Base-by-base conservation (phyloP, 176 grass and related monocot genomes). In the Musa itinerans region DNA sequence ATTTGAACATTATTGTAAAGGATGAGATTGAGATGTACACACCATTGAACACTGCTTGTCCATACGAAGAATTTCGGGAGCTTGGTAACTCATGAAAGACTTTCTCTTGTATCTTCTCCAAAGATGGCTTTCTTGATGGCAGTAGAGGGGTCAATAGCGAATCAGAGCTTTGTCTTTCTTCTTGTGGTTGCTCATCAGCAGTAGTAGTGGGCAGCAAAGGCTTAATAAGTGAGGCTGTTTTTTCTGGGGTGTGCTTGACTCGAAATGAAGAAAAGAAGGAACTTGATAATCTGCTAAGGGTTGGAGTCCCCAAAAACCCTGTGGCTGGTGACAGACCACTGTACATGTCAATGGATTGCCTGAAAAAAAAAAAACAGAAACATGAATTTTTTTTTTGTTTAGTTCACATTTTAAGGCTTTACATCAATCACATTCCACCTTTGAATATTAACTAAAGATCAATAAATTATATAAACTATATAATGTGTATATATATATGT, bases 291-390 rank as follows among this genome's bases (percentile, higher is more conserved):
- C 87, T 85, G 83, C 87, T 90, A 27, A 92, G 83, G 8, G 83
- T 96, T 11, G 93, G 83, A 9, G 89, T 90, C 16, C 87, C 93
- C 62, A 92, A 75, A 78, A 92, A 92, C 50, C 89, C 85, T 26
- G 92, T 86, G 17, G 74, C 89, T 29, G 92, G 92, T 1, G 92
- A 82, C 63, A 96, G 81, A 59, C 83, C 87, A 50, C 83, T 89
- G 27, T 87, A 83, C 66, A 90, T 97, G 87, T 97, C 86, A 10
- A 97, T 97, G 6, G 90, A 97, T 76, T 97, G 90, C 87, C 93
- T 97, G 87, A 17, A 80, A 70, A 64, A 13, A 63, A 63, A 52
- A 25, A 27, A 50, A 54, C 7, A 64, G 13, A 58, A 58, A 16
- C 27, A 19, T 75, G 52, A 21, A 27, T 73, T 4, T 12, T 11